These are phyloP conservation scores for Venturia aucupariae DNA, from an alignment of 2,329 filamentous ascomycete species.

Conservation along the genomic window DNA sequence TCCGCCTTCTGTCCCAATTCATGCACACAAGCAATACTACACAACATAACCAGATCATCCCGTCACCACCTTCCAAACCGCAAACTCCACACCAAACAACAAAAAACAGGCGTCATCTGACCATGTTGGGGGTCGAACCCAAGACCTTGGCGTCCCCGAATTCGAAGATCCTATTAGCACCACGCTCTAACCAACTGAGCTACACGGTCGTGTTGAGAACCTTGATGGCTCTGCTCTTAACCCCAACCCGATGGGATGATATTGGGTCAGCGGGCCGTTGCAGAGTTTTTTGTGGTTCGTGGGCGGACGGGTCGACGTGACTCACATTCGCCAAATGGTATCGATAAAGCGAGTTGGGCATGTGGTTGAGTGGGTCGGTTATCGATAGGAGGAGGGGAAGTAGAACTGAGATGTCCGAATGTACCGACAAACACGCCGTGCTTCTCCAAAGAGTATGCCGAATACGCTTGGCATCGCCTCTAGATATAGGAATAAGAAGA, in stretches of 20 bases:
- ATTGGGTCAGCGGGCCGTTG: neutral
- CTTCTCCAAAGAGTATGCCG: no score
- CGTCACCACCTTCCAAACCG: neutral
- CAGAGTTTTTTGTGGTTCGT: neutral
- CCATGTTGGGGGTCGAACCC: neutral
- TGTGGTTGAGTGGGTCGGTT: neutral
- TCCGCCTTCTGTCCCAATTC: no score
- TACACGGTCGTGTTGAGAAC: neutral
- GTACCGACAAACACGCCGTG: no score
- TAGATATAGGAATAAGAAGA: no score
- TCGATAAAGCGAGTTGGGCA: neutral
- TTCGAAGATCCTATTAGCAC: neutral
- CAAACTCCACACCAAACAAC: no score
- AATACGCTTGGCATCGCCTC: no score
- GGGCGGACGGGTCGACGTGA: neutral
- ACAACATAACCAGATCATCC: no score
- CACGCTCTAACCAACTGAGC: constrained; percentile 5
- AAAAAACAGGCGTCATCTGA: neutral
- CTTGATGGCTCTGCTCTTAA: neutral
- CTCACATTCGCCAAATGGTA: neutral
- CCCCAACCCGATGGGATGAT: neutral
- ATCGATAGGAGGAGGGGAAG: neutral
- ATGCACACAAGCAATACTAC: no score
- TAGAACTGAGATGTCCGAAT: neutral
- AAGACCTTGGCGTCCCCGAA: neutral